Evolutionary conservation across 495 filamentous ascomycete species (phyloP).

Genomic region (Aspergillus diversus): DNA sequence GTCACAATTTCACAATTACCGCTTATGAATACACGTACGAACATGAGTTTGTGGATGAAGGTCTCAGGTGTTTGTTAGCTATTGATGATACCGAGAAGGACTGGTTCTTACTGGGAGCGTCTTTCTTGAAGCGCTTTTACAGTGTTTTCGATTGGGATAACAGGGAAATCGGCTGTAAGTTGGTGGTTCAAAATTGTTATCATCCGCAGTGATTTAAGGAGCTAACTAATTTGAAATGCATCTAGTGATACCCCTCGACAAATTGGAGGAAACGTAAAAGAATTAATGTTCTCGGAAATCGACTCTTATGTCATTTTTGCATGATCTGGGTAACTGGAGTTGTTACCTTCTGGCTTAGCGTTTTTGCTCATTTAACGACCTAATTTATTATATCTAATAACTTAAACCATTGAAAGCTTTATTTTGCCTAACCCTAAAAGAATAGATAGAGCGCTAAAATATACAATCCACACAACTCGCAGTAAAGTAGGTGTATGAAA

Average conservation of each 20-base stretch:
- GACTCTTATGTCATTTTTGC: background rate
- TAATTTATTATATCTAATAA: too few species aligned
- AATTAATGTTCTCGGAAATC: background rate
- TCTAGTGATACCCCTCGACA: constrained; percentile 8
- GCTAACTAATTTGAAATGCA: background rate
- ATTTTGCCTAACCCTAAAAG: too few species aligned
- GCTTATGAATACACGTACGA: constrained; percentile 13
- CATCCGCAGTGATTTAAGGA: background rate
- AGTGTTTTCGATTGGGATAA: constrained; percentile 18
- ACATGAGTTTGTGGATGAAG: background rate
- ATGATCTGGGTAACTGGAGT: background rate
- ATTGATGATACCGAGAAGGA: background rate
- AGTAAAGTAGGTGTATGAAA: too few species aligned
- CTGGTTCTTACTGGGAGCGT: background rate
- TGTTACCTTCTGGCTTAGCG: background rate
- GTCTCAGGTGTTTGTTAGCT: constrained; percentile 1
- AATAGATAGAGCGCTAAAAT: too few species aligned
- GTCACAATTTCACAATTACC: constrained; percentile 14
- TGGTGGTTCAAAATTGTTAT: background rate
- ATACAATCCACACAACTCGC: too few species aligned
- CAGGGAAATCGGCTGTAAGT: constrained; percentile 13
- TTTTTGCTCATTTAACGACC: background rate
- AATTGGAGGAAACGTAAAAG: background rate
- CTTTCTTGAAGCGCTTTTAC: constrained; percentile 14
- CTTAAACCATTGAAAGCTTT: too few species aligned